Conservation (phyloP, 1,284 basidiomycete genomes). For the Fomes fomentarius region DNA sequence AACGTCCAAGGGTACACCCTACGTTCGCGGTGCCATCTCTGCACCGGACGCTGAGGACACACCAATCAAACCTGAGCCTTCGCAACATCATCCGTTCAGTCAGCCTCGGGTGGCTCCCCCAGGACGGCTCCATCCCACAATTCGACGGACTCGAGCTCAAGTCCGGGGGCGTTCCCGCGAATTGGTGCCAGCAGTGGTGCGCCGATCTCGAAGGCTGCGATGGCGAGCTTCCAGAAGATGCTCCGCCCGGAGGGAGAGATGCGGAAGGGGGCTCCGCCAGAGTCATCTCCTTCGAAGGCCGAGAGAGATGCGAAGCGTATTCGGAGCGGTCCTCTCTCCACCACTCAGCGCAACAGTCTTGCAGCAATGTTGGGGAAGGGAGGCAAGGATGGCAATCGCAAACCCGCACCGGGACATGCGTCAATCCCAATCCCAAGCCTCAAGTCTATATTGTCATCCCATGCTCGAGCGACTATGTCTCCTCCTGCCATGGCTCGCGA, state of each 20-base stretch:
- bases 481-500: neutral
- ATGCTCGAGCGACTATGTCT: neutral
- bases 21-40: neutral
- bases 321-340: neutral
- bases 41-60: conserved; percentile 1
- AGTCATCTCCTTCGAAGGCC: neutral
- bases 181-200: neutral
- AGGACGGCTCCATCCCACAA: neutral
- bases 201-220: conserved; percentile 6
- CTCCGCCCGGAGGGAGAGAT: neutral
- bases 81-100: conserved; percentile 27
- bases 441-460: no score
- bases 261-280: neutral
- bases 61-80: neutral
- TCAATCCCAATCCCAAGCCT: no score
- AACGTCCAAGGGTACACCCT: conserved; percentile 3
- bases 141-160: neutral
- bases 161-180: neutral
- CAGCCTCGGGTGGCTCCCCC: conserved; percentile 7
- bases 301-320: neutral
- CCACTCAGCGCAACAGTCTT: neutral
- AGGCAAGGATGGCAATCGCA: no score
- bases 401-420: no score
- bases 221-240: conserved; percentile 12
- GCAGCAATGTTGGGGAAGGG: no score